phyloP scores from a whole-genome alignment of 139 green algal species.

The Pleodorina starrii region DNA sequence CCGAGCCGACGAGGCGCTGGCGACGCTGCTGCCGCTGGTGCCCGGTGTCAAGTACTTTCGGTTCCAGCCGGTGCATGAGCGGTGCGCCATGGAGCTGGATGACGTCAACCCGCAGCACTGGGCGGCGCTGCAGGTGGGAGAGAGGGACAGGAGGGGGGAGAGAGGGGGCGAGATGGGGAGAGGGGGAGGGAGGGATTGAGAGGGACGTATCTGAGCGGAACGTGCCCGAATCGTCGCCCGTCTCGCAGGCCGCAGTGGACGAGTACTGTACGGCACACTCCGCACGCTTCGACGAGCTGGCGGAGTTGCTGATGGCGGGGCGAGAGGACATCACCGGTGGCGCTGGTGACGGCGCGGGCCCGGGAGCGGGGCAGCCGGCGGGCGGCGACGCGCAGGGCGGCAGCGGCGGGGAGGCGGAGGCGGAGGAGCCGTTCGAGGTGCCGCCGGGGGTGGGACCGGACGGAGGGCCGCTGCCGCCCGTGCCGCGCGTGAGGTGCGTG shows the following conservation, averaged over 20 bases:
- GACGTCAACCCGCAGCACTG: conserved; percentile 80
- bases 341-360: neutral
- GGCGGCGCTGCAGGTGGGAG: conserved; percentile 48
- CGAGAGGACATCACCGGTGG: neutral
- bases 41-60: conserved; percentile 85
- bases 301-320: conserved; percentile 57
- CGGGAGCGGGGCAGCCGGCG: neutral
- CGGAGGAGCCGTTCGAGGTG: conserved; percentile 11
- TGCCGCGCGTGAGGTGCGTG: neutral
- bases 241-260: conserved; percentile 71
- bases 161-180: neutral
- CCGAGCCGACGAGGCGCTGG: conserved; percentile 78
- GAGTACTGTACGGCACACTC: conserved; percentile 79
- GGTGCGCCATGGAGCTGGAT: conserved; percentile 89
- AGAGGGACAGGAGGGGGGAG: neutral
- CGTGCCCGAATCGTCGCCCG: neutral
- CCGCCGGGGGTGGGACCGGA: neutral
- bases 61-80: conserved; percentile 79
- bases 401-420: conserved; percentile 5
- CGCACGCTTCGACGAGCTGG: conserved; percentile 66
- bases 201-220: neutral
- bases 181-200: neutral
- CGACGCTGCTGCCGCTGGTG: conserved; percentile 76
- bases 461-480: neutral
- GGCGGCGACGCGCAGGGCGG: neutral